A percentile compares a stretch with the other conserved stretches of the same genome.
Evolutionary conservation across 805 yeast species (phyloP).

Genomic region (Ogataea polymorpha): DNA sequence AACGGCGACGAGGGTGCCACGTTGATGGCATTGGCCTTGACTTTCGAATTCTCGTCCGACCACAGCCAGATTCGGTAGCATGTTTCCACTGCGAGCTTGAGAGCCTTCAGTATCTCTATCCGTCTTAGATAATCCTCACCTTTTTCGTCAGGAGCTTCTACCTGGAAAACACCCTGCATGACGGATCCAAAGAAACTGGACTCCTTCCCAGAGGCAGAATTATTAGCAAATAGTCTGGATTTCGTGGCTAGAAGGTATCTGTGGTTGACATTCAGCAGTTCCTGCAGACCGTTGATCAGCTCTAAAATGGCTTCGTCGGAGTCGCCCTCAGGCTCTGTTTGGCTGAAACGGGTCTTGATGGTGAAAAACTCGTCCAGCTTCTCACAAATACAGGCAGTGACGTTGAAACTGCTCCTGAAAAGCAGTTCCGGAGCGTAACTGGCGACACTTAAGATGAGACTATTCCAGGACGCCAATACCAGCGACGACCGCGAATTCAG

Average conservation of each 20-base stretch:
- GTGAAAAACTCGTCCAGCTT: constrained; percentile 27
- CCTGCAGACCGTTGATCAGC: constrained; percentile 60
- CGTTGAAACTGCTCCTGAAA: constrained; percentile 20
- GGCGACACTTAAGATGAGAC: constrained; percentile 21
- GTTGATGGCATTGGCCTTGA: constrained; percentile 9
- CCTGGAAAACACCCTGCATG: constrained; percentile 75
- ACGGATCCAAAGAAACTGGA: constrained; percentile 62
- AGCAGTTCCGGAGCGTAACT: constrained; percentile 27
- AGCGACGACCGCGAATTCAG: constrained; percentile 19
- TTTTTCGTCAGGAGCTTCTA: constrained; percentile 57
- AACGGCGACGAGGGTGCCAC: constrained; percentile 14
- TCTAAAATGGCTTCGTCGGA: constrained; percentile 42
- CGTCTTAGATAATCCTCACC: constrained; percentile 52
- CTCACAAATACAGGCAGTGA: constrained; percentile 28
- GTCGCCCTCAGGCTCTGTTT: constrained; percentile 17
- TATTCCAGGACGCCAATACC: constrained; percentile 29
- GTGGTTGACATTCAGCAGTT: constrained; percentile 57
- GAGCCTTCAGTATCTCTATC: constrained; percentile 55
- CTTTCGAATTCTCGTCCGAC: constrained; percentile 46
- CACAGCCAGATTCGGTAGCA: constrained; percentile 69
- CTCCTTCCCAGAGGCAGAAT: constrained; percentile 28
- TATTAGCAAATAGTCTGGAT: constrained; percentile 18
- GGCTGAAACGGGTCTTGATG: constrained; percentile 17
- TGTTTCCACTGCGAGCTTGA: constrained; percentile 54
- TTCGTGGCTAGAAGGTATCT: constrained; percentile 38